Evolutionary conservation across 495 filamentous ascomycete genomes (phyloP), one percentile per base, ranked within the genome.

Genomic region (Corynascus novoguineensis): DNA sequence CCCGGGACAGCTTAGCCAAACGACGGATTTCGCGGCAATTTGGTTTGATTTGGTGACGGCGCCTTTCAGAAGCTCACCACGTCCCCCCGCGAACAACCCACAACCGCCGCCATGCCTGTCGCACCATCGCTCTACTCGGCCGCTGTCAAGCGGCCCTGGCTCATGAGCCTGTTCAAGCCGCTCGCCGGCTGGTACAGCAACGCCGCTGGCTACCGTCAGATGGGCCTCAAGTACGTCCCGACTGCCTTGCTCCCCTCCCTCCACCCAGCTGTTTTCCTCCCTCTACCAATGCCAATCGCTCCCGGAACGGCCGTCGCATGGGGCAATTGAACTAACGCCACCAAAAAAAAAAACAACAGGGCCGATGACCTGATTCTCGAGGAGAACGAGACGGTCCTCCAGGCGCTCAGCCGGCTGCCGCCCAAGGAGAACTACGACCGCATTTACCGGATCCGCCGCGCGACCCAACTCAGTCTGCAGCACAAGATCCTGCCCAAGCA

Each of bases 401-500:
- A 83, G 61, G 93, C 93, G 51, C 80, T 98, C 70, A 86, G 87
- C 81, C 90, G 93, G 72, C 86, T 98, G 41, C 83, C 89, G 35
- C 80, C 87, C 60, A 91, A 95, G 81, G 89, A 89, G 66, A 80
- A 84, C 64, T 97, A 97, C 75, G 93, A 98, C 79, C 92, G 93
- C 74, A 84, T 97, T 69, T 97, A 88, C 84, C 90, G 93, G 67
- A 83, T 97, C 72, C 87, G 93, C 71, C 84, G 93, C 71, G 95
- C 93, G 64, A 87, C 92, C 77, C 93, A 97, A 84, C 87, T 91
- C 73, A 72, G 68, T 63, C 54, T 73, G 60, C 66, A 65, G 63
- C 92, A 97, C 73, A 88, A 88, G 68, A 75, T 96, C 47, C 84
- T 97, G 25, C 90, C 92, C 61, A 81, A 83, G 73, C 70, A 79